Evolutionary conservation across 768 basidiomycete genomes (phyloP).

Genomic region (Podaxis rugospora): DNA sequence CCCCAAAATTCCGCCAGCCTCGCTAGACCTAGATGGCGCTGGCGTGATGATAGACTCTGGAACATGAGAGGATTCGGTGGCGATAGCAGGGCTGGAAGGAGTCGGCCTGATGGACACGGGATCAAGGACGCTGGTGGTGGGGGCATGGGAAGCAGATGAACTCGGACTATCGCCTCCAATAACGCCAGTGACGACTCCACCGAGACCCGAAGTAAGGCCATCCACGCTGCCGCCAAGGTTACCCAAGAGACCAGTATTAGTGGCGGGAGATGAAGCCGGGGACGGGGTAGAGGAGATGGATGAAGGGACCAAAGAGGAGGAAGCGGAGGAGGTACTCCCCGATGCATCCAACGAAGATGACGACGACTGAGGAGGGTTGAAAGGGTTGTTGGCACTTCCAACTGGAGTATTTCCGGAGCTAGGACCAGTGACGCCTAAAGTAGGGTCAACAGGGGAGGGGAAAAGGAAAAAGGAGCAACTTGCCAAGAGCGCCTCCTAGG

Average conservation of each 20-base stretch:
- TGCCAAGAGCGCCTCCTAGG: background rate
- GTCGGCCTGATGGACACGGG: background rate
- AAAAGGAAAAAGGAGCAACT: background rate
- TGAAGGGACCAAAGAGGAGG: background rate
- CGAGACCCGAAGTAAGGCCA: background rate
- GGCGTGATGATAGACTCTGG: background rate
- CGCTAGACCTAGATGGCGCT: background rate
- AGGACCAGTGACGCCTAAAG: background rate
- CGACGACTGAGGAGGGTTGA: background rate
- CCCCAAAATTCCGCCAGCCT: background rate
- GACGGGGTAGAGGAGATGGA: background rate
- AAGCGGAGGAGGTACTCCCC: background rate
- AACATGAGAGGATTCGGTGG: background rate
- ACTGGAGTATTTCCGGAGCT: background rate
- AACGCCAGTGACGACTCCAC: background rate
- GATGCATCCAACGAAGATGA: background rate
- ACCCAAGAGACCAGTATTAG: background rate
- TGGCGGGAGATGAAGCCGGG: background rate
- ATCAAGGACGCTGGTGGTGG: conserved; percentile 1
- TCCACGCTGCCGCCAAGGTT: background rate
- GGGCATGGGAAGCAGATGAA: background rate
- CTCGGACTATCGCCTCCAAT: background rate
- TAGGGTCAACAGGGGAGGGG: background rate
- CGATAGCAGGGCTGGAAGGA: background rate
- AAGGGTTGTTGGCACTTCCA: background rate